Conservation (phyloP, 257 asterid species). For the Schizonepeta tenuifolia region DNA sequence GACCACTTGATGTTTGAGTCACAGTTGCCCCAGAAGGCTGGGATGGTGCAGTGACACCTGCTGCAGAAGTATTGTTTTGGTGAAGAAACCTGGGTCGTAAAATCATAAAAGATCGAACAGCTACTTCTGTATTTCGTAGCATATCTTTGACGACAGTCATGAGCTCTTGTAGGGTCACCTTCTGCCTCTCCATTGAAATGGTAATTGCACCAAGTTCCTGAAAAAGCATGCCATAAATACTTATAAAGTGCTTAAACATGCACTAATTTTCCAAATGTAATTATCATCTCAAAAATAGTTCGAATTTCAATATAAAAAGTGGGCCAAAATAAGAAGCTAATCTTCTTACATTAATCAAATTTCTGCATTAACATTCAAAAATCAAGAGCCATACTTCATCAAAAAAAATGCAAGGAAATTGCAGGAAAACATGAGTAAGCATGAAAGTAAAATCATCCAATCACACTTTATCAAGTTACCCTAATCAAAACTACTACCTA, state of each 20-base stretch:
- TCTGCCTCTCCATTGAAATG: slow-evolving; percentile 83
- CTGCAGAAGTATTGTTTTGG: slow-evolving; percentile 56
- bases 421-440: slow-evolving; percentile 6
- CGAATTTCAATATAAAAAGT: neutral
- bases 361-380: neutral
- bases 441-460: neutral
- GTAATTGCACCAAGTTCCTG: slow-evolving; percentile 95
- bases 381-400: slow-evolving; percentile 7
- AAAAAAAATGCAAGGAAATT: neutral
- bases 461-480: slow-evolving; percentile 3
- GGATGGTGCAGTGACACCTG: slow-evolving; percentile 56
- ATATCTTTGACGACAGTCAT: slow-evolving; percentile 83
- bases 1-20: slow-evolving; percentile 59
- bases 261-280: slow-evolving; percentile 5
- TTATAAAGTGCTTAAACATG: neutral
- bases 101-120: slow-evolving; percentile 94
- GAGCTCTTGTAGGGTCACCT: slow-evolving; percentile 75
- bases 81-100: slow-evolving; percentile 82
- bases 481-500: slow-evolving; percentile 15
- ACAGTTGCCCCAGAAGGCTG: slow-evolving; percentile 65
- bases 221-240: slow-evolving; percentile 4
- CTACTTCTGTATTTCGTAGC: slow-evolving; percentile 87
- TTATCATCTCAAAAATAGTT: neutral
- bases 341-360: neutral
- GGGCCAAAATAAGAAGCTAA: neutral